Evolutionary conservation across 1,284 basidiomycete species (phyloP).

Genomic region (Trichosporon asahii): DNA sequence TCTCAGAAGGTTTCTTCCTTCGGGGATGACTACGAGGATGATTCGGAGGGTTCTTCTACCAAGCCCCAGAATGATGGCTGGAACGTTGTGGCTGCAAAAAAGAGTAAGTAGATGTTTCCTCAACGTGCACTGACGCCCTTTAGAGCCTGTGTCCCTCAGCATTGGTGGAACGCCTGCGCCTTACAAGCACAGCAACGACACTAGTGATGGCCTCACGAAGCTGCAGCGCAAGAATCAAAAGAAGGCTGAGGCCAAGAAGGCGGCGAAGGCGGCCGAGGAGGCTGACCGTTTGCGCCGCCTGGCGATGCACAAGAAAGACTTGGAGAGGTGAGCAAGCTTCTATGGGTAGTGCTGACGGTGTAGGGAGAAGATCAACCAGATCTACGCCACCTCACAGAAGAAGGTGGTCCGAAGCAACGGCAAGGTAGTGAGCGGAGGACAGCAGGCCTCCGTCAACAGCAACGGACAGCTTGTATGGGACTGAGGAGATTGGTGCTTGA

Average conservation of each 20-base stretch:
- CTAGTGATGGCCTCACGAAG: slow-evolving; percentile 28
- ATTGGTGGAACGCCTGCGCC: slow-evolving; percentile 19
- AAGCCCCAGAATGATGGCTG: slow-evolving; percentile 38
- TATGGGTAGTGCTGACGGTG: background rate
- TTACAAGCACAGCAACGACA: background rate
- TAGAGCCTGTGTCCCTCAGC: slow-evolving; percentile 38
- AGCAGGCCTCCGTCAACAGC: slow-evolving; percentile 30
- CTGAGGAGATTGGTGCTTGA: slow-evolving; percentile 11
- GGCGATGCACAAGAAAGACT: slow-evolving; percentile 39
- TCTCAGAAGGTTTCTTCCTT: slow-evolving; percentile 19
- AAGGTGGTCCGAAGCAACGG: slow-evolving; percentile 29
- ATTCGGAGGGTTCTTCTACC: slow-evolving; percentile 14
- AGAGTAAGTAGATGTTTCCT: slow-evolving; percentile 37
- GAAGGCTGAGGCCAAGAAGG: slow-evolving; percentile 47
- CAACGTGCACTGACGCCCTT: slow-evolving; percentile 5
- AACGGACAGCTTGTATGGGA: slow-evolving; percentile 49
- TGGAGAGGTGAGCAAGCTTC: slow-evolving; percentile 36
- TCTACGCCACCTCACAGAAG: slow-evolving; percentile 33
- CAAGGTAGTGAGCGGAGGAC: slow-evolving; percentile 22
- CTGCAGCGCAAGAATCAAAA: slow-evolving; percentile 47
- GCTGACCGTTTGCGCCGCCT: slow-evolving; percentile 39
- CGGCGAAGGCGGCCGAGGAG: slow-evolving; percentile 40
- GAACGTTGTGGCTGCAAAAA: slow-evolving; percentile 42
- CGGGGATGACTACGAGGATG: slow-evolving; percentile 28
- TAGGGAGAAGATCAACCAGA: slow-evolving; percentile 44